A percentile compares a stretch with the other conserved stretches of the same genome.
These are phyloP conservation scores for Colletotrichum zoysiae DNA, from an alignment of 2,329 filamentous ascomycete species.

Conservation along the genomic window DNA sequence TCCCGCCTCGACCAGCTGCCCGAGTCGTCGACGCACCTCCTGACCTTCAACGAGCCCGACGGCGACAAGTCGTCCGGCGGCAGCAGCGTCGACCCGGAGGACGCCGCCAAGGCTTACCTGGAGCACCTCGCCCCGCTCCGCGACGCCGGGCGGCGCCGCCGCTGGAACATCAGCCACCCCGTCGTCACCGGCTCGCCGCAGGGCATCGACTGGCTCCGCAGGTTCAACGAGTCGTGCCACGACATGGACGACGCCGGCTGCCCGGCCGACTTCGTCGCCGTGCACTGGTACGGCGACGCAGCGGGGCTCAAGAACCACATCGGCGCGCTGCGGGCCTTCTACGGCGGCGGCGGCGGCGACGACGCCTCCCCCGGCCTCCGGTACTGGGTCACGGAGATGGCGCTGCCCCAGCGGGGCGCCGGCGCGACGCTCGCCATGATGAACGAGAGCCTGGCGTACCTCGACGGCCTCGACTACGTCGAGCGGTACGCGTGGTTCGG, in stretches of 20 bases:
- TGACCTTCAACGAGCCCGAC: constrained; percentile 59
- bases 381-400: constrained; percentile 58
- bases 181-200: constrained; percentile 55
- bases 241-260: constrained; percentile 54
- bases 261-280: constrained; percentile 56
- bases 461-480: constrained; percentile 52
- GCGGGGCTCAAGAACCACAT: constrained; percentile 53
- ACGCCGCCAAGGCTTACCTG: constrained; percentile 55
- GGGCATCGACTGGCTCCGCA: constrained; percentile 55
- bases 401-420: constrained; percentile 50
- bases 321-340: constrained; percentile 51
- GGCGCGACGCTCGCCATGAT: constrained; percentile 55
- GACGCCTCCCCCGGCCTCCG: constrained; percentile 42
- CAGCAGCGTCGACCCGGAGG: constrained; percentile 53
- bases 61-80: constrained; percentile 55
- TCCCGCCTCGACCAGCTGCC: constrained; percentile 48
- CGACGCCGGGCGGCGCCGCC: constrained; percentile 42
- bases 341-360: too few species aligned
- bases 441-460: constrained; percentile 53
- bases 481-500: constrained; percentile 58
- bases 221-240: constrained; percentile 57
- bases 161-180: constrained; percentile 57
- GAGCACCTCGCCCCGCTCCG: constrained; percentile 52
- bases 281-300: constrained; percentile 58
- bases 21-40: constrained; percentile 52